Evolutionary conservation across 805 yeast species (phyloP).

Genomic region (Starmera pachycereana): DNA sequence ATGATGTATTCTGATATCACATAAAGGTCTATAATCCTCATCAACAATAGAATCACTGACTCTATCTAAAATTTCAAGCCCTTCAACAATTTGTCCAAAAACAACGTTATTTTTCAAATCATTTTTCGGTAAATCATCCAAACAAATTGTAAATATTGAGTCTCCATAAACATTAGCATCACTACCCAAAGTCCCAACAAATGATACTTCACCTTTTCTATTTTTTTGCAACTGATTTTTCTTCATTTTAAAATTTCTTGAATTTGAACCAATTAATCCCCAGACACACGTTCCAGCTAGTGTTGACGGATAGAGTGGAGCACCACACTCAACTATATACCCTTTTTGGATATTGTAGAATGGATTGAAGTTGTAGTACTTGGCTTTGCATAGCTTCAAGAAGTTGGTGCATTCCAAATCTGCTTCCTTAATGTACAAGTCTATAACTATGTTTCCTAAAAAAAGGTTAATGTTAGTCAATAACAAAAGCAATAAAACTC

Average conservation of each 20-base stretch:
- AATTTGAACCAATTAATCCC: constrained; percentile 17
- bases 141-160: constrained; percentile 28
- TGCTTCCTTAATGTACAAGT: constrained; percentile 26
- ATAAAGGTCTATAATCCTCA: constrained; percentile 28
- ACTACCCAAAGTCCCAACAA: constrained; percentile 6
- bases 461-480: constrained; percentile 19
- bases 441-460: constrained; percentile 41
- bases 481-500: constrained; percentile 3
- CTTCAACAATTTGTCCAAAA: constrained; percentile 47
- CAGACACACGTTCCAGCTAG: constrained; percentile 22
- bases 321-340: constrained; percentile 34
- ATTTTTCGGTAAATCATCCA: constrained; percentile 18
- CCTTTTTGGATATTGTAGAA: constrained; percentile 33
- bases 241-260: constrained; percentile 9
- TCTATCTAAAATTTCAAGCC: constrained; percentile 32
- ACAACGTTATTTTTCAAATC: constrained; percentile 14
- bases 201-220: constrained; percentile 26
- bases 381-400: constrained; percentile 40
- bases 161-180: constrained; percentile 16
- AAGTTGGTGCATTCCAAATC: constrained; percentile 36
- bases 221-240: constrained; percentile 18
- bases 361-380: constrained; percentile 42
- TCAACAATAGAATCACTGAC: constrained; percentile 33
- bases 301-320: constrained; percentile 32
- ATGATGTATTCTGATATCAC: constrained; percentile 42